Evolutionary conservation across 2,329 filamentous ascomycete species (phyloP), one percentile per base, ranked within the genome.

Genomic region (Chaetoscypha palmicola): DNA sequence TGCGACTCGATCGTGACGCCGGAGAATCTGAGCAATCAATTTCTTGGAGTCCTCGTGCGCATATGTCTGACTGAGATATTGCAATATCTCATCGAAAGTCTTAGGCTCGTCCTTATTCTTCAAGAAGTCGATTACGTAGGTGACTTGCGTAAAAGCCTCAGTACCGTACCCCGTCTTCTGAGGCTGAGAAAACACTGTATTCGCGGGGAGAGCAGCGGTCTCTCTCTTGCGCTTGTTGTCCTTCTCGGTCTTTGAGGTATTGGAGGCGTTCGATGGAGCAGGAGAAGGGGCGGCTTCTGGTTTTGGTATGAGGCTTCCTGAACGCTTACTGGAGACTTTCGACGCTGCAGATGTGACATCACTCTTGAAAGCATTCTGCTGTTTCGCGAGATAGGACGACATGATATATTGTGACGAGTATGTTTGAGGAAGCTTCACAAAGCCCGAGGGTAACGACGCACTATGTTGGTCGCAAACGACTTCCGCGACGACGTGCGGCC

Each of bases 141-240:
- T 78, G 62, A 96, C 82, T 64, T 94, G 86, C 10, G 89, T 94
- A 70, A 88, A 82, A 63, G 92, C 80, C 64, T 91, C 83, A 48
- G 74, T 74, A 54, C 89, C 88, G 41, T 82, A 86, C 60, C 82
- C 83, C 12, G 80, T 86, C 58, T 83, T 80, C 52, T 77, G 75
- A 16, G 86, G 86, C 67, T 90, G 86, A 44, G 86, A 90, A 66
- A 81, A 91, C 41, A 86, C 71, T 38, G 85, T 69, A 36, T 71
- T 70, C 64, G 31, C 65, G 14, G 19, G 21, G 10, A 31, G 31
- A 12, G 39, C 62, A 52, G 58, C 5, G 51, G 60, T 16, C 17
- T 78, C 75, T 58, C 75, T 71, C 65, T 82, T 81, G 49, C 72
- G 71, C 62, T 79, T 81, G 44, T 75, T 75, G 38, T 85, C 85